phyloP scores from a whole-genome alignment of 1,139 yeast species.

The Blastobotrys indianensis region DNA sequence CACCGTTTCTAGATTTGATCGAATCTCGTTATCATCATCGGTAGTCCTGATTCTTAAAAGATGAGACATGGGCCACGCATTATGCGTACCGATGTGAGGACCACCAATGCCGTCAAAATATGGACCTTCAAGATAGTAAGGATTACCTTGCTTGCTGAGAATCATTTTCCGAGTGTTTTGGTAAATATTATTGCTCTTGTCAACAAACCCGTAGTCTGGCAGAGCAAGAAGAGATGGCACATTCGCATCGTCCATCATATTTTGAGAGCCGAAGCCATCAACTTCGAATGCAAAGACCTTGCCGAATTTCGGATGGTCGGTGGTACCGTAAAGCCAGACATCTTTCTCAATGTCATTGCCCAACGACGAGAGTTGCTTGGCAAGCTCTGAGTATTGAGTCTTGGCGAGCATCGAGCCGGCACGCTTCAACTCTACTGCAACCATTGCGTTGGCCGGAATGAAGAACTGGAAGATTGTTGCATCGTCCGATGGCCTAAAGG shows the following conservation, averaged over 20 bases:
- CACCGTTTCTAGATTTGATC: slow-evolving; percentile 43
- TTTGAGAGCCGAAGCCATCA: slow-evolving; percentile 69
- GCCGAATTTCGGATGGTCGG: slow-evolving; percentile 62
- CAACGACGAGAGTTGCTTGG: slow-evolving; percentile 32
- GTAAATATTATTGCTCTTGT: slow-evolving; percentile 49
- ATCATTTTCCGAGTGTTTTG: slow-evolving; percentile 76
- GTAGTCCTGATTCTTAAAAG: slow-evolving; percentile 68
- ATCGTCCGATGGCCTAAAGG: slow-evolving; percentile 85
- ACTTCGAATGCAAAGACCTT: slow-evolving; percentile 78
- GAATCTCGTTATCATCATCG: slow-evolving; percentile 64
- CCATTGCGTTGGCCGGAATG: slow-evolving; percentile 76
- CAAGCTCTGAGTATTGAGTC: slow-evolving; percentile 17
- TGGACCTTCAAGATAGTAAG: slow-evolving; percentile 62
- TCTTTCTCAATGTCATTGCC: slow-evolving; percentile 48
- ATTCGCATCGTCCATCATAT: slow-evolving; percentile 85
- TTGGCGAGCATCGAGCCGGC: slow-evolving; percentile 22
- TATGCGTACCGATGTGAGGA: slow-evolving; percentile 74
- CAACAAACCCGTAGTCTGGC: slow-evolving; percentile 67
- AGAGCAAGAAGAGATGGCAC: slow-evolving; percentile 72
- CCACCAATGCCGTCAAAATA: slow-evolving; percentile 80
- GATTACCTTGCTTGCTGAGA: slow-evolving; percentile 63
- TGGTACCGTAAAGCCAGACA: slow-evolving; percentile 54
- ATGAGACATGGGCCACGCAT: slow-evolving; percentile 91
- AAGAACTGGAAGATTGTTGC: slow-evolving; percentile 72
- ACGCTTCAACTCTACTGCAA: slow-evolving; percentile 52